Evolutionary conservation across 1,139 yeast genomes (phyloP).

Genomic region (Martiniozyma asiatica): DNA sequence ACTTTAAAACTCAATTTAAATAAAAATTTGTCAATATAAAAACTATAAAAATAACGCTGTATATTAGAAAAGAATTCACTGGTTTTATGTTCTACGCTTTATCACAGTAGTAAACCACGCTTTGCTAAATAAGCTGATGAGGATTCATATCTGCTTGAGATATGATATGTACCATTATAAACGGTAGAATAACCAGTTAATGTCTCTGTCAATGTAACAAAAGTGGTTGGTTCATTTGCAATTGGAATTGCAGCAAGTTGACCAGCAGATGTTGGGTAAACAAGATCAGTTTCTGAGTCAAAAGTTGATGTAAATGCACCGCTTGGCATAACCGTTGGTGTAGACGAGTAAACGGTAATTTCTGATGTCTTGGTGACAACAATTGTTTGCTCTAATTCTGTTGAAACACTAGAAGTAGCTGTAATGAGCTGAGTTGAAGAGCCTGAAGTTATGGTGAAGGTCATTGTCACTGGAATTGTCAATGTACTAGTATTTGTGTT

Average conservation of each 20-base stretch:
- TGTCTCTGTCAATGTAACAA: constrained; percentile 1
- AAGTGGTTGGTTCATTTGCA: constrained; percentile 5
- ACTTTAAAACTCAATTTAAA: background rate
- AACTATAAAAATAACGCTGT: constrained; percentile 3
- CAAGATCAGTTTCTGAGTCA: constrained; percentile 2
- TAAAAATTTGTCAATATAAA: background rate
- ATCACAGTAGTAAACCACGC: no score
- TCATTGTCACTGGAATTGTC: constrained; percentile 21
- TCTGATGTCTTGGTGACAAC: constrained; percentile 6
- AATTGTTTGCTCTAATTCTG: constrained; percentile 17
- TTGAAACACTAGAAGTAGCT: constrained; percentile 19
- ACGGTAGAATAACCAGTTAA: background rate
- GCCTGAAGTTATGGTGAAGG: constrained; percentile 21
- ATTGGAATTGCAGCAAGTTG: constrained; percentile 4
- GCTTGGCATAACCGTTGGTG: constrained; percentile 6
- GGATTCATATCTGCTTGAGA: background rate
- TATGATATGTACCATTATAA: background rate
- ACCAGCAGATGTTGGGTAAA: constrained; percentile 4
- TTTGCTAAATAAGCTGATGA: background rate
- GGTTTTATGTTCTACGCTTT: no score
- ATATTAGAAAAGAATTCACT: no score
- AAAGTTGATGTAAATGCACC: constrained; percentile 4
- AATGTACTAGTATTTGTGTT: constrained; percentile 13
- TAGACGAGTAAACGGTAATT: constrained; percentile 4
- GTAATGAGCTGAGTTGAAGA: constrained; percentile 17